Percentiles rank a stretch among this genome's conserved stretches.
These are phyloP conservation scores for Punica granatum DNA, from an alignment of 345 rosid genomes.

Conservation along the genomic window DNA sequence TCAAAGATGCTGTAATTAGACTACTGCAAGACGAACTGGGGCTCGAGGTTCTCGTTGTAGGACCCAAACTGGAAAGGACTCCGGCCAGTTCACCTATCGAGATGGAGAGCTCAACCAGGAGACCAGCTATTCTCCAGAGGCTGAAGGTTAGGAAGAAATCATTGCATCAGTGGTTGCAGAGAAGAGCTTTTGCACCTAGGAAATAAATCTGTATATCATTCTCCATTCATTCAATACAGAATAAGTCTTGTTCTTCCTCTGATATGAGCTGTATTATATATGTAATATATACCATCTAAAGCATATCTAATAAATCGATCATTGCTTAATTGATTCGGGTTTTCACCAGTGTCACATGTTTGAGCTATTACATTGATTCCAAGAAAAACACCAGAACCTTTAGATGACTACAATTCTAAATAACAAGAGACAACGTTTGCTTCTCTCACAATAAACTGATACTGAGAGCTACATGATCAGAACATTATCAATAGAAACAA, in stretches of 20 bases:
- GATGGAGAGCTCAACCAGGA: slow-evolving; percentile 41
- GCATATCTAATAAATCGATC: not conserved
- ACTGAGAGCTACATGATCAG: not conserved
- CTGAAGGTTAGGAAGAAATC: slow-evolving; percentile 65
- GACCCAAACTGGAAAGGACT: slow-evolving; percentile 17
- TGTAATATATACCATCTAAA: not conserved
- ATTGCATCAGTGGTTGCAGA: slow-evolving; percentile 50
- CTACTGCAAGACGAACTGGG: slow-evolving; percentile 64
- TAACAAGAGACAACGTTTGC: not conserved
- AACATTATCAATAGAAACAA: not conserved
- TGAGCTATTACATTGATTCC: not conserved
- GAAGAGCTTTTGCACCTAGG: slow-evolving; percentile 22
- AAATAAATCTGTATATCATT: slow-evolving; percentile 15
- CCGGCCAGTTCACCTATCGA: slow-evolving; percentile 7
- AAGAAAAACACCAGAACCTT: not conserved
- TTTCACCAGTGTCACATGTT: not conserved
- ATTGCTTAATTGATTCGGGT: not conserved
- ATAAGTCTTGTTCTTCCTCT: not conserved
- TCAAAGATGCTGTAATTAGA: slow-evolving; percentile 43
- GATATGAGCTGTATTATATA: not conserved
- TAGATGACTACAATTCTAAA: not conserved
- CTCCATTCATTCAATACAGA: not conserved
- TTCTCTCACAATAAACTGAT: not conserved
- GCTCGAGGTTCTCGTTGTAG: slow-evolving; percentile 43
- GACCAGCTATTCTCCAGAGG: slow-evolving; percentile 54